phyloP scores from a whole-genome alignment of 208 protist genomes.

The Crithidia fasciculata region DNA sequence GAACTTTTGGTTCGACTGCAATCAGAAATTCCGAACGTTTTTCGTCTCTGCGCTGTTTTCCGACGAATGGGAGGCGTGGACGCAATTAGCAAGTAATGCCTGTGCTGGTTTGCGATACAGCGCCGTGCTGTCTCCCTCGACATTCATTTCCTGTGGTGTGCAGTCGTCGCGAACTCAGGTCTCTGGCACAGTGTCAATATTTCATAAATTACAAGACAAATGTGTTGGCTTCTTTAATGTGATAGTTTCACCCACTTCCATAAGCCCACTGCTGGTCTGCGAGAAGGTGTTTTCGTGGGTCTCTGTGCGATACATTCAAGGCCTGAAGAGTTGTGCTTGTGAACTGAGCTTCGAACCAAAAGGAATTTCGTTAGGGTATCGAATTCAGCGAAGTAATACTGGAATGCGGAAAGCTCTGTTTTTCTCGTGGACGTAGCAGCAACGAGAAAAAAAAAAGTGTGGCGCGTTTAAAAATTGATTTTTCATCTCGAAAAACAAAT shows the following conservation, averaged over 20 bases:
- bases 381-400: conserved; percentile 2
- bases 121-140: background rate
- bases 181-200: conserved; percentile 10
- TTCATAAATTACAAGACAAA: conserved; percentile 4
- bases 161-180: conserved; percentile 22
- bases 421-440: conserved; percentile 9
- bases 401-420: conserved; percentile 11
- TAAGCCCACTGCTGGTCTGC: conserved; percentile 7
- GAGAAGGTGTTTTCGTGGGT: conserved; percentile 22
- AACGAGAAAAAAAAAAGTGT: no score
- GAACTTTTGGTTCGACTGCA: conserved; percentile 22
- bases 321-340: conserved; percentile 13
- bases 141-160: conserved; percentile 14
- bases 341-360: conserved; percentile 2
- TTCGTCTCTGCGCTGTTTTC: conserved; percentile 28
- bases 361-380: conserved; percentile 9
- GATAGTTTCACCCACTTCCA: background rate
- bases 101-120: conserved; percentile 25
- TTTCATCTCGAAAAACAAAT: no score
- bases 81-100: conserved; percentile 18
- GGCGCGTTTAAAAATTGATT: no score
- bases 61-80: conserved; percentile 30
- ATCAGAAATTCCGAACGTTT: conserved; percentile 2
- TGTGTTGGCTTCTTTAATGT: conserved; percentile 6
- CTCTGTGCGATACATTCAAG: conserved; percentile 20